Conservation (phyloP, 2,329 filamentous ascomycete species). For the Botryosphaeria dothidea region DNA sequence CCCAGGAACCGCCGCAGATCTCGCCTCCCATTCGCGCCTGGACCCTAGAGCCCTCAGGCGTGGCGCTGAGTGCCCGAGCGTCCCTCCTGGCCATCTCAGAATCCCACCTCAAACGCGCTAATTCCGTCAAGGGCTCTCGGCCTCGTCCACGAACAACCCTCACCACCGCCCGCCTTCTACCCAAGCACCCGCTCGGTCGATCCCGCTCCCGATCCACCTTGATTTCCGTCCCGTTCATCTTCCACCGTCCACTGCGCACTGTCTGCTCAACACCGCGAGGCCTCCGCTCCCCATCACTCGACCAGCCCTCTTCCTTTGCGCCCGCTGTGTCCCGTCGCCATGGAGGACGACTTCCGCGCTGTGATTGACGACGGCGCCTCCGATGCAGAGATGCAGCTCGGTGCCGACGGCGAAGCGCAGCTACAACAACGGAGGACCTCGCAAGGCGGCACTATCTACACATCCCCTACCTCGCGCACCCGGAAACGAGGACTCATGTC, state of each 20-base stretch:
- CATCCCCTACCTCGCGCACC: constrained; percentile 34
- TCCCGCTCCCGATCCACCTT: constrained; percentile 12
- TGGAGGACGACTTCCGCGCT: constrained; percentile 16
- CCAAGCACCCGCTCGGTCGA: constrained; percentile 5
- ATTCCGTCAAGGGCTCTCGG: constrained; percentile 8
- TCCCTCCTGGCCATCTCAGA: constrained; percentile 17
- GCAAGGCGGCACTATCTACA: constrained; percentile 27
- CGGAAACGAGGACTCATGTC: constrained; percentile 43
- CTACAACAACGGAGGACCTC: constrained; percentile 5
- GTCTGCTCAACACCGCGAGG: background rate
- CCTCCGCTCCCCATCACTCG: background rate
- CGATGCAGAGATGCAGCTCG: constrained; percentile 18
- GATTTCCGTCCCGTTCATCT: background rate
- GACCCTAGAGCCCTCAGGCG: constrained; percentile 2
- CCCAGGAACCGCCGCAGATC: background rate
- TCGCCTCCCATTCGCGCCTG: background rate
- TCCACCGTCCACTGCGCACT: background rate
- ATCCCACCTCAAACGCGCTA: constrained; percentile 14
- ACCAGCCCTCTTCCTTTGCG: background rate
- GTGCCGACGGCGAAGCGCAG: background rate
- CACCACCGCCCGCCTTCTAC: background rate
- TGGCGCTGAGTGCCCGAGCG: constrained; percentile 14
- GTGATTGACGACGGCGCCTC: constrained; percentile 14
- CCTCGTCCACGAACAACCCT: constrained; percentile 10
- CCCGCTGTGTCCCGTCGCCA: constrained; percentile 4